Base-by-base conservation (phyloP, 73 alveolate species). In the Durusdinium trenchii region DNA sequence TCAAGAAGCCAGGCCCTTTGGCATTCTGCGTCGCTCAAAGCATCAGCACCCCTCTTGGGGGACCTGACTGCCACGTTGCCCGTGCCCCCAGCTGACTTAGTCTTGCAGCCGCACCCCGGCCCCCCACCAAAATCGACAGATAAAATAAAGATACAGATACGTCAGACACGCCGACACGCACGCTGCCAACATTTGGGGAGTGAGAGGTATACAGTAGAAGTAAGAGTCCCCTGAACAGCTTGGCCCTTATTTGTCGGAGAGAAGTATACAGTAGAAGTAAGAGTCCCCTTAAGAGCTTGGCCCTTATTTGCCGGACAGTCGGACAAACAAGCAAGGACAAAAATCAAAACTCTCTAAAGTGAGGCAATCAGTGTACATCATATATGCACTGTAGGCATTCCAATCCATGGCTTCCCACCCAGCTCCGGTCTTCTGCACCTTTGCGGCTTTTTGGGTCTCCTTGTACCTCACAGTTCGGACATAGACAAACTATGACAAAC, bases 381-480 rank as follows among this genome's bases (percentile, higher is more conserved):
- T 23, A 57, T 57, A 16, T 6, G 84, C 10, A 26, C 84, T 71
- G 84, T 71, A 71, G 18, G 30, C 16, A 51, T 71, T 71, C 84
- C 84, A 71, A 51, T 71, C 84, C 84, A 71, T 71, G 6, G 84
- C 84, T 38, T 71, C 52, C 14, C 48, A 71, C 6, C 51, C 84
- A 71, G 36, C 7, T 32, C 18, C 51, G 30, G 84, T 73, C 84
- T 36, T 73, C 51, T 73, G 84, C 6, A 26, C 84, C 51, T 36
- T 30, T 48, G 51, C 50, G 0, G 84, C 50, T 10, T 73, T 51
- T 51, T n/a, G n/a, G 52, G 51, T 40, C 50, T 73, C 84, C 9
- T 26, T 12, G 51, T 73, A 73, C 84, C 84, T 73, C n/a, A n/a
- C n/a, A 20, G 10, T 20, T 20, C n/a, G n/a, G n/a, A 20, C 30